Percentiles rank a stretch among this genome's conserved stretches.
Evolutionary conservation across 2,329 filamentous ascomycete species (phyloP).

Genomic region (Calonectria montana): DNA sequence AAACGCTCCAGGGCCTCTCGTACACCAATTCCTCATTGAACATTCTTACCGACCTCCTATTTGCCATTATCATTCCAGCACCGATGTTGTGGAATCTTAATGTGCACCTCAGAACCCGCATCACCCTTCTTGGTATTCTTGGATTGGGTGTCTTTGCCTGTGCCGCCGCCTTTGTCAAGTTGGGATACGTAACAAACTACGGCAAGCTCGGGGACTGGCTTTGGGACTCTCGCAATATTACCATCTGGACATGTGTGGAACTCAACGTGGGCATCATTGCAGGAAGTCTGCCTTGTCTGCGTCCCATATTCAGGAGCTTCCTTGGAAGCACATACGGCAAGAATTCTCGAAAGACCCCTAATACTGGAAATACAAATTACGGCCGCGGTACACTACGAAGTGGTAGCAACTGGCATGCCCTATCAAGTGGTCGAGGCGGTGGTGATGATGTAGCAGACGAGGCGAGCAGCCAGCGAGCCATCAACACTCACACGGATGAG

Average conservation of each 20-base stretch:
- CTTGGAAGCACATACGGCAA: slow-evolving; percentile 46
- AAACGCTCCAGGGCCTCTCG: slow-evolving; percentile 53
- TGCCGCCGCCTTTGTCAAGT: slow-evolving; percentile 55
- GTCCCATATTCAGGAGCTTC: slow-evolving; percentile 49
- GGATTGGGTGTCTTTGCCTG: slow-evolving; percentile 58
- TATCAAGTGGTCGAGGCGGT: slow-evolving; percentile 35
- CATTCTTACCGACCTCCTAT: slow-evolving; percentile 51
- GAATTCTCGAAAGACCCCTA: slow-evolving; percentile 42
- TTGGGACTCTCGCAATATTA: slow-evolving; percentile 59
- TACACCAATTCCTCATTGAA: slow-evolving; percentile 55
- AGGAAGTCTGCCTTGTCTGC: slow-evolving; percentile 49
- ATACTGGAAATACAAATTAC: slow-evolving; percentile 38
- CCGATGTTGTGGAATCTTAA: slow-evolving; percentile 53
- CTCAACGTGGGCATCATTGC: slow-evolving; percentile 53
- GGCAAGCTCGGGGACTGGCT: slow-evolving; percentile 54
- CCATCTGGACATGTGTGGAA: slow-evolving; percentile 57
- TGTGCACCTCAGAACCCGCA: slow-evolving; percentile 55
- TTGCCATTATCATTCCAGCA: slow-evolving; percentile 52
- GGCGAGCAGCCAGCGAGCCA: slow-evolving; percentile 44
- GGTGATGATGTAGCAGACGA: slow-evolving; percentile 34
- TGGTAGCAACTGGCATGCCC: slow-evolving; percentile 37
- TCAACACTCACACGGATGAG: slow-evolving; percentile 36
- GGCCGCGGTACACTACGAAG: slow-evolving; percentile 38
- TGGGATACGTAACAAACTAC: slow-evolving; percentile 52
- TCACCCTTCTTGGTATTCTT: slow-evolving; percentile 54